Evolutionary conservation across 495 filamentous ascomycete species (phyloP), one percentile per base, ranked within the genome.

Genomic region (Aspergillus homomorphus): DNA sequence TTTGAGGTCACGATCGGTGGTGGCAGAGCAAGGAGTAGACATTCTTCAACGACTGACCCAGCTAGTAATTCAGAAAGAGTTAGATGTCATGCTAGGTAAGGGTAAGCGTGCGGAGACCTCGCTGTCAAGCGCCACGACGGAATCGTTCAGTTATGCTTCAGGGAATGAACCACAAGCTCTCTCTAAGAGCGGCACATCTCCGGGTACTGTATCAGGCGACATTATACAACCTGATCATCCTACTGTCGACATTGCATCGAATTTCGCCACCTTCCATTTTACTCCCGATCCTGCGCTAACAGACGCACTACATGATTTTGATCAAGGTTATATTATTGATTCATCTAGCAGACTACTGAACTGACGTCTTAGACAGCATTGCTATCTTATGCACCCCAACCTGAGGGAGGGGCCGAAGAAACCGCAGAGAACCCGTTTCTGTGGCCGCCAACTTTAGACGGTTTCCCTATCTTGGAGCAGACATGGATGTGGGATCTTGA

Each of bases 51-150:
- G 59, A 15, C 26, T 72, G 20, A 61, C 63, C 0, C 59, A 57
- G n/a, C 52, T 66, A 9, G 61, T 67, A 1, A 65, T 73, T 62
- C 67, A 72, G 19, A 73, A 66, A 19, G 71, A 72, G 22, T 38
- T 70, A 16, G 62, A 58, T n/a, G 62, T 56, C n/a, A 64, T 71
- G 50, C 50, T 70, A 7, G 57, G 53, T 22, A 30, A 50, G 16
- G 45, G 46, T 5, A 53, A 49, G 8, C 24, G 43, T 5, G 19
- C 10, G 3, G 21, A 56, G 6, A 7, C 45, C 24, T 8, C 46
- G 3, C 46, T 4, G 18, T 22, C 21, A 12, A 10, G 14, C 15
- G 14, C 46, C 1, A 50, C 14, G n/a, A 22, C 15, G 14, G 19
- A 19, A 46, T 23, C 12, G 4, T 26, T 7, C 22, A 26, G 5